A percentile compares a stretch with the other conserved stretches of the same genome.
These are phyloP conservation scores for Mycena floridula DNA, from an alignment of 768 basidiomycete genomes.

Conservation along the genomic window DNA sequence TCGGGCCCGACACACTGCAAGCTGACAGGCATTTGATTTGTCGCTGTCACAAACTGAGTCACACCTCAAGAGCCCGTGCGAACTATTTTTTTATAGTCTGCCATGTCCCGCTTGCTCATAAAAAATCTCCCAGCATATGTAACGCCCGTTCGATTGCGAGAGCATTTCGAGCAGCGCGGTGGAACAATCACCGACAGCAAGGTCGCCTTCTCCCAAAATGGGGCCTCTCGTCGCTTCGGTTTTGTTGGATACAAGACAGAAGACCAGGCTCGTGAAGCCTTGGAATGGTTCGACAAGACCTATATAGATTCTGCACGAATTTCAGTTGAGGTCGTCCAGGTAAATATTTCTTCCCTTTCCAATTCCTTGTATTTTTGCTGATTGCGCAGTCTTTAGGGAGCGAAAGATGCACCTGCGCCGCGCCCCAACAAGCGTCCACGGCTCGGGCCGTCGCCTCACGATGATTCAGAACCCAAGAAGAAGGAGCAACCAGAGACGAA, in stretches of 20 bases:
- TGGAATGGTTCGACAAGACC: constrained; percentile 79
- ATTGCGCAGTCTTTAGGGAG: constrained; percentile 38
- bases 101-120: constrained; percentile 79
- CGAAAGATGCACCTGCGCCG: constrained; percentile 61
- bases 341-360: constrained; percentile 29
- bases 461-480: constrained; percentile 9
- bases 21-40: too few relatives aligned
- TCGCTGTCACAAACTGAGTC: too few relatives aligned
- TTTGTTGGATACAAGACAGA: constrained; percentile 88
- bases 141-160: constrained; percentile 55
- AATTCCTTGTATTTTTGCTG: background rate
- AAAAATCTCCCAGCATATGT: constrained; percentile 75
- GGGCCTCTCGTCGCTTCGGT: constrained; percentile 81
- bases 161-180: constrained; percentile 59
- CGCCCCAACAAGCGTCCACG: constrained; percentile 68
- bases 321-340: constrained; percentile 71
- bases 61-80: too few relatives aligned
- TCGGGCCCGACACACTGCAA: too few relatives aligned
- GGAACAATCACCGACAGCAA: constrained; percentile 84
- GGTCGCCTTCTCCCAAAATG: constrained; percentile 69
- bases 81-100: too few relatives aligned
- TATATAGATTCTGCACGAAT: constrained; percentile 80
- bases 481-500: constrained; percentile 5
- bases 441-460: constrained; percentile 26
- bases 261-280: constrained; percentile 66